Conservation (phyloP, 805 yeast species). For the Ogataea saltuana region DNA sequence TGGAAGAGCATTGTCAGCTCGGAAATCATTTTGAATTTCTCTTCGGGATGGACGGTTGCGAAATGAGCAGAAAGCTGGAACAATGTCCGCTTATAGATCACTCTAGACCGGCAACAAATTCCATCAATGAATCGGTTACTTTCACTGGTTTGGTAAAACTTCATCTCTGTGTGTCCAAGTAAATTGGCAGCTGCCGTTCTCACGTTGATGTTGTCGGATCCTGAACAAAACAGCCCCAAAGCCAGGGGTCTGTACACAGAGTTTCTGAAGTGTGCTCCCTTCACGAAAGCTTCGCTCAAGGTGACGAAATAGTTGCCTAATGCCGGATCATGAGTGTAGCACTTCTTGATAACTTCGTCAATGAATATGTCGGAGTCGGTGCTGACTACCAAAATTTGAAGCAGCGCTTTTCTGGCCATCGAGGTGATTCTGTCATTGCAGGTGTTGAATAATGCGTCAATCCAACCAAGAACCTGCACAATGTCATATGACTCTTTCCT, state of each 20-base stretch:
- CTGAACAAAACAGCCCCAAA: conserved; percentile 74
- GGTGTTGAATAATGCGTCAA: conserved; percentile 66
- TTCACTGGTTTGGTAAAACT: conserved; percentile 53
- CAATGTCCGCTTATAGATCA: conserved; percentile 84
- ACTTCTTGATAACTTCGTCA: conserved; percentile 65
- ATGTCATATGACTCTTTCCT: conserved; percentile 63
- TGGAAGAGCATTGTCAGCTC: conserved; percentile 70
- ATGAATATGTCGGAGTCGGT: conserved; percentile 51
- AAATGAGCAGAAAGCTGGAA: conserved; percentile 75
- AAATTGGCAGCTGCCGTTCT: conserved; percentile 72
- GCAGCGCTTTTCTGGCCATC: conserved; percentile 70
- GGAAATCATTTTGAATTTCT: conserved; percentile 63
- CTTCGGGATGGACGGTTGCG: conserved; percentile 61
- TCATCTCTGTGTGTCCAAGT: conserved; percentile 64
- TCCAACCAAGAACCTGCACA: conserved; percentile 71
- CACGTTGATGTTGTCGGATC: conserved; percentile 67
- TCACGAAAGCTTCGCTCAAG: conserved; percentile 63
- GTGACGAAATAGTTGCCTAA: conserved; percentile 71
- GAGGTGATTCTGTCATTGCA: conserved; percentile 57
- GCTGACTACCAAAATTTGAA: conserved; percentile 65
- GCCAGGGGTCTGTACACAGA: conserved; percentile 70
- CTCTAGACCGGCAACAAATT: conserved; percentile 71
- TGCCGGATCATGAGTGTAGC: conserved; percentile 60
- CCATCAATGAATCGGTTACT: conserved; percentile 65
- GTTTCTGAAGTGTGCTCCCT: conserved; percentile 48